Base-by-base conservation (phyloP, 129 eudicot genomes). In the Lonicera japonica region DNA sequence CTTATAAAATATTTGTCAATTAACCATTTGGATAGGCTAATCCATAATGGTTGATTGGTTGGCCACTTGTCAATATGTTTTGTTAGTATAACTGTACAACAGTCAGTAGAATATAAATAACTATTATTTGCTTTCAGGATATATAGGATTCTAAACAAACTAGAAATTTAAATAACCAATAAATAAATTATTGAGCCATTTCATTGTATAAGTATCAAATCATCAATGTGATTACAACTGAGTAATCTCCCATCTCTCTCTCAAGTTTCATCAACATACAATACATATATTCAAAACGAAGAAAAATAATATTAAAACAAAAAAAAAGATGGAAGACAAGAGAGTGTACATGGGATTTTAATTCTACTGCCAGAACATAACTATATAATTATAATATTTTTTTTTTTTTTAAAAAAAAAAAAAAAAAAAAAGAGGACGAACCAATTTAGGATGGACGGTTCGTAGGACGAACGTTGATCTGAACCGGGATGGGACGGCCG, bases 401-500 rank as follows among this genome's bases (percentile, higher is more conserved):
- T n/a, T n/a, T n/a, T n/a, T n/a, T n/a, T n/a, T n/a, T n/a, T n/a
- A n/a, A n/a, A n/a, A n/a, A n/a, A n/a, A n/a, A n/a, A n/a, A n/a
- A n/a, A n/a, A n/a, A n/a, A n/a, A n/a, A n/a, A 58, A 41, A 16
- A 16, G 9, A n/a, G 5, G 14, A 58, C 45, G 17, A 58, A 54
- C 68, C 75, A 60, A 40, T 56, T 73, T 57, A 85, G 60, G 82
- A 73, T 11, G 80, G 84, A 5, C 64, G 85, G 68, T 78, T 78
- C 10, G 83, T 82, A 22, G 85, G 87, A 46, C 87, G 95, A 72
- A 58, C 80, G 2, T 79, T 25, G 58, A 90, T 61, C 82, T 63
- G 95, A 72, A 75, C 86, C 17, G 97, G 97, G 43, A 90, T 69
- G 1, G 95, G 94, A 7, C 89, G 85, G 14, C 97, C 97, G 23